Percentiles rank a stretch among this genome's conserved stretches.
Conservation (phyloP, 257 asterid species). For the Solanum lycopersicoides region DNA sequence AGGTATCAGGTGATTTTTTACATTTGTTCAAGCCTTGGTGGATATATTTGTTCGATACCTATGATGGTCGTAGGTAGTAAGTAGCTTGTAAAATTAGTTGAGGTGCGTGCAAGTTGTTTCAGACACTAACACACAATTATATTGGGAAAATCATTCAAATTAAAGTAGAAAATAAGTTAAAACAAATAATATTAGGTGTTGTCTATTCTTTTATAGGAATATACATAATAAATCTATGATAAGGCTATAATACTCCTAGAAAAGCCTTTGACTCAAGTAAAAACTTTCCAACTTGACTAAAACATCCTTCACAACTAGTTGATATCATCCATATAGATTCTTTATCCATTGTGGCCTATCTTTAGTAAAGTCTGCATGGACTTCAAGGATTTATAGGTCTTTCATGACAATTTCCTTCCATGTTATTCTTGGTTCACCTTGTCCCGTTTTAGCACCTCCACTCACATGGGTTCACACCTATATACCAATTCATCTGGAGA, state of each 20-base stretch:
- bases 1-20: not conserved
- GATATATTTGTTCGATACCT: not conserved
- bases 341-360: not conserved
- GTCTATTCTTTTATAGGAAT: not conserved
- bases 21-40: not conserved
- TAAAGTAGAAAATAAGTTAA: not conserved
- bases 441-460: not conserved
- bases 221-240: not conserved
- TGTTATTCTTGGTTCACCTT: not conserved
- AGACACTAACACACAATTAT: not conserved
- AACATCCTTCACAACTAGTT: not conserved
- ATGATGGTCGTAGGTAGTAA: not conserved
- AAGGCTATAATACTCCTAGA: not conserved
- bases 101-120: not conserved
- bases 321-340: not conserved
- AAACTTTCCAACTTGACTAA: not conserved
- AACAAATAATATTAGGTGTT: not conserved
- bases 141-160: not conserved
- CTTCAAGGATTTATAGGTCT: not conserved
- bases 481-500: not conserved
- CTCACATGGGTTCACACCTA: not conserved
- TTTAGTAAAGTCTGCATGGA: not conserved
- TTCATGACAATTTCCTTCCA: not conserved
- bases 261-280: not conserved
- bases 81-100: not conserved